Percentiles rank a stretch among this genome's conserved stretches.
These are phyloP conservation scores for Candida schatavii DNA, from an alignment of 805 yeast genomes.

Conservation along the genomic window DNA sequence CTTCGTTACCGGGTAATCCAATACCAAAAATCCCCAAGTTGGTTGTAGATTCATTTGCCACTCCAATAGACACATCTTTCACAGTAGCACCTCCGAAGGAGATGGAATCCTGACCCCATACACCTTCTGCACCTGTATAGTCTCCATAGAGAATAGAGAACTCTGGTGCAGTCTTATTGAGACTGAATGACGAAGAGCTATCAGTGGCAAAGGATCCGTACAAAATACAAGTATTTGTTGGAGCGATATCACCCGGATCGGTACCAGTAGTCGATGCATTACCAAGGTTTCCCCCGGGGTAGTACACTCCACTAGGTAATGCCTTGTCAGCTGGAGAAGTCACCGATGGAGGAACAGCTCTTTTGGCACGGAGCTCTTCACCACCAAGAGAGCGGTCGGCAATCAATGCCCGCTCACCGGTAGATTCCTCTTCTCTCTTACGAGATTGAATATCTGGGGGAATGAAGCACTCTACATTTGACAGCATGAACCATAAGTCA, in stretches of 20 bases:
- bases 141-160: constrained; percentile 48
- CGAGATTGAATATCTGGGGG: background rate
- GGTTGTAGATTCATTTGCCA: constrained; percentile 8
- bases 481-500: constrained; percentile 24
- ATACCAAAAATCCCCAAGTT: constrained; percentile 22
- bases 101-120: constrained; percentile 36
- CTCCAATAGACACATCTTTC: constrained; percentile 10
- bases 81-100: constrained; percentile 13
- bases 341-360: no score
- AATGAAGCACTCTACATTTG: constrained; percentile 21
- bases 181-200: constrained; percentile 28
- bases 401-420: constrained; percentile 16
- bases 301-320: no score
- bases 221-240: constrained; percentile 33
- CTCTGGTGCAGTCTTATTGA: constrained; percentile 21
- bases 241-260: constrained; percentile 5
- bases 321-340: no score
- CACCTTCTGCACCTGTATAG: constrained; percentile 47
- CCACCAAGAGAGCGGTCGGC: constrained; percentile 10
- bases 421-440: background rate
- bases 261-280: constrained; percentile 1
- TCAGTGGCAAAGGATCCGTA: constrained; percentile 38
- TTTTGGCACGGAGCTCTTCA: no score
- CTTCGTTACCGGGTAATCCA: constrained; percentile 10
- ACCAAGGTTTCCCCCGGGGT: no score